These are phyloP conservation scores for Boletus reticuloceps DNA, from an alignment of 768 basidiomycete genomes.

Conservation along the genomic window DNA sequence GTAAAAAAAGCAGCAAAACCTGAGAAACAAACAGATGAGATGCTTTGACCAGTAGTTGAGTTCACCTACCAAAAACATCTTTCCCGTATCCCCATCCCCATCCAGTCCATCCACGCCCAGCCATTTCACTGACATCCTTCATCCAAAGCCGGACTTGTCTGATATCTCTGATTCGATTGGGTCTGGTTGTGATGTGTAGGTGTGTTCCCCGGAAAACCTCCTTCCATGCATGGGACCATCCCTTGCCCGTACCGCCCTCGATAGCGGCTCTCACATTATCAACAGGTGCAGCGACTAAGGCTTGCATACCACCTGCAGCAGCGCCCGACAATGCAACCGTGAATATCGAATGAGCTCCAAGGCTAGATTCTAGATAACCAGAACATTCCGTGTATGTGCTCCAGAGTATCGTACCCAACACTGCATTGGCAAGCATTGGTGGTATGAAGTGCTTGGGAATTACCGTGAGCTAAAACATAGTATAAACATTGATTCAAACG, in stretches of 20 bases:
- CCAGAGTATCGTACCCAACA: slow-evolving; percentile 74
- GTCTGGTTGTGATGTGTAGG: slow-evolving; percentile 24
- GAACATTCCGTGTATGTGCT: slow-evolving; percentile 58
- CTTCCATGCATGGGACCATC: slow-evolving; percentile 78
- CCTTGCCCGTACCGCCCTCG: slow-evolving; percentile 57
- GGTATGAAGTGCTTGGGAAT: slow-evolving; percentile 73
- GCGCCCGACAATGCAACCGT: slow-evolving; percentile 60
- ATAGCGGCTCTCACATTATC: slow-evolving; percentile 69
- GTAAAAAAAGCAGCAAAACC: slow-evolving; percentile 80
- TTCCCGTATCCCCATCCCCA: slow-evolving; percentile 79
- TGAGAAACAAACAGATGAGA: slow-evolving; percentile 28
- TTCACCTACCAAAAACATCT: slow-evolving; percentile 60
- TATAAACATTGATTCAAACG: not conserved
- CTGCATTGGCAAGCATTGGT: slow-evolving; percentile 69
- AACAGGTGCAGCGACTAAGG: slow-evolving; percentile 70
- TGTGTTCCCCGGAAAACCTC: slow-evolving; percentile 64
- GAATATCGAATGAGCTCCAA: slow-evolving; percentile 43
- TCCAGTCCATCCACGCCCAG: slow-evolving; percentile 78
- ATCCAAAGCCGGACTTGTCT: slow-evolving; percentile 73
- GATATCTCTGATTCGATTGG: slow-evolving; percentile 47
- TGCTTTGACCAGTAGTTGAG: not conserved
- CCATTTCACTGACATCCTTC: slow-evolving; percentile 74
- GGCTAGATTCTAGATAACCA: slow-evolving; percentile 39
- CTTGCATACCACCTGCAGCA: slow-evolving; percentile 67
- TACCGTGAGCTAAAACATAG: slow-evolving; percentile 46